Conservation (phyloP, 2,329 filamentous ascomycete species). For the Aspergillus quadrilineatus region DNA sequence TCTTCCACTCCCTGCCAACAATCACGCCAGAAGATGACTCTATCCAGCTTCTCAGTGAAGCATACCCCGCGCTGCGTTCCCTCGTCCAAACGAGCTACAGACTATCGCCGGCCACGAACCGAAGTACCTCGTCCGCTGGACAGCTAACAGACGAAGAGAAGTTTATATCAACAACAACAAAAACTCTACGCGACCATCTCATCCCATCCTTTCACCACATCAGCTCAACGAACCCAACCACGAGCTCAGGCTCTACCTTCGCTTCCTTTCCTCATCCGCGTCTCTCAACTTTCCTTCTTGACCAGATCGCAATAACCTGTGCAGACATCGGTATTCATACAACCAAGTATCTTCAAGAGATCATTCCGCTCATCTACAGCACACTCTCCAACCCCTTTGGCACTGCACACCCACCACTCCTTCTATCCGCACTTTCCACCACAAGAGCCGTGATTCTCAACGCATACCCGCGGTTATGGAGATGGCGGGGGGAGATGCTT, state of each 20-base stretch:
- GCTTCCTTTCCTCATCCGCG: constrained; percentile 42
- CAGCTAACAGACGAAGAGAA: constrained; percentile 20
- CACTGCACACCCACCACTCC: constrained; percentile 52
- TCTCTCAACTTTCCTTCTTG: constrained; percentile 51
- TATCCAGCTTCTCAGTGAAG: constrained; percentile 59
- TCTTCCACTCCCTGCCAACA: constrained; percentile 72
- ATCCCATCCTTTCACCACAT: constrained; percentile 46
- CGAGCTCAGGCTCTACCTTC: constrained; percentile 43
- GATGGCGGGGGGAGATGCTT: constrained; percentile 64
- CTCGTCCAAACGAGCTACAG: constrained; percentile 52
- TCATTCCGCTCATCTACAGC: constrained; percentile 65
- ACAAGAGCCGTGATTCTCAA: constrained; percentile 60
- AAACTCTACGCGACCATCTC: constrained; percentile 35
- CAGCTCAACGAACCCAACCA: constrained; percentile 43
- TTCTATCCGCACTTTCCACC: constrained; percentile 55
- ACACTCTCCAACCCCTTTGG: constrained; percentile 70
- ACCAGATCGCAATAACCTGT: constrained; percentile 29
- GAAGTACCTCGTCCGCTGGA: background rate
- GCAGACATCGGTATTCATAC: constrained; percentile 38
- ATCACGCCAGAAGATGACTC: constrained; percentile 74
- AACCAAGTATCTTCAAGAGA: constrained; percentile 52
- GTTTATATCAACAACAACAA: constrained; percentile 27
- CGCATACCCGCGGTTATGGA: constrained; percentile 67
- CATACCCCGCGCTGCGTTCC: constrained; percentile 65
- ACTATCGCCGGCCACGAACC: constrained; percentile 19